Evolutionary conservation across 1,284 basidiomycete genomes (phyloP).

Genomic region (Pseudozyma tsukubaensis): DNA sequence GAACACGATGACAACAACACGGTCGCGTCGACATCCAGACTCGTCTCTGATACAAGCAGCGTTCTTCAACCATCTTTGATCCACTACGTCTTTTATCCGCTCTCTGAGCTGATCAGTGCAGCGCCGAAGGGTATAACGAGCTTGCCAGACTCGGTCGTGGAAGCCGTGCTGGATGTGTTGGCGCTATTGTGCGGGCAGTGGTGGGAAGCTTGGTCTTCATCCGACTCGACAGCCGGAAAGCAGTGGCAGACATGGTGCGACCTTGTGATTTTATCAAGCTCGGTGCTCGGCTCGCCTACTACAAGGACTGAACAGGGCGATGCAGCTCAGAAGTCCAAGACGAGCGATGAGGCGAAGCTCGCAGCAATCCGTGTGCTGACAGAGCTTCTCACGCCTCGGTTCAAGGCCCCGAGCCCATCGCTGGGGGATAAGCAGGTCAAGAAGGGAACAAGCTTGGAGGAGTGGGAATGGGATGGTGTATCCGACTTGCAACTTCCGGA

Average conservation of each 20-base stretch:
- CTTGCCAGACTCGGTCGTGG: slow-evolving; percentile 47
- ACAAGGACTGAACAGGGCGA: not conserved
- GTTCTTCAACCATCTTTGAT: slow-evolving; percentile 48
- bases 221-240: slow-evolving; percentile 2
- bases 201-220: slow-evolving; percentile 52
- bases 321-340: fast-evolving
- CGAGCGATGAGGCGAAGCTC: slow-evolving; percentile 42
- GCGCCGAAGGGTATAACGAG: slow-evolving; percentile 34
- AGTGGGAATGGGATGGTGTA: slow-evolving; percentile 67
- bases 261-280: slow-evolving; percentile 55
- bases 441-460: slow-evolving; percentile 1
- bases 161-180: slow-evolving; percentile 41
- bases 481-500: slow-evolving; percentile 60
- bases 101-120: slow-evolving; percentile 57
- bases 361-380: slow-evolving; percentile 45
- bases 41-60: not conserved
- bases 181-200: slow-evolving; percentile 52
- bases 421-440: not conserved
- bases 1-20: not conserved
- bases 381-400: slow-evolving; percentile 47
- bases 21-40: slow-evolving; percentile 6
- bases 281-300: slow-evolving; percentile 25
- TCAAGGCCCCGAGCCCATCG: not conserved
- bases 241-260: slow-evolving; percentile 63
- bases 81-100: slow-evolving; percentile 64